Conservation (phyloP, 1,284 basidiomycete species). For the Cryptococcus amylolentus region DNA sequence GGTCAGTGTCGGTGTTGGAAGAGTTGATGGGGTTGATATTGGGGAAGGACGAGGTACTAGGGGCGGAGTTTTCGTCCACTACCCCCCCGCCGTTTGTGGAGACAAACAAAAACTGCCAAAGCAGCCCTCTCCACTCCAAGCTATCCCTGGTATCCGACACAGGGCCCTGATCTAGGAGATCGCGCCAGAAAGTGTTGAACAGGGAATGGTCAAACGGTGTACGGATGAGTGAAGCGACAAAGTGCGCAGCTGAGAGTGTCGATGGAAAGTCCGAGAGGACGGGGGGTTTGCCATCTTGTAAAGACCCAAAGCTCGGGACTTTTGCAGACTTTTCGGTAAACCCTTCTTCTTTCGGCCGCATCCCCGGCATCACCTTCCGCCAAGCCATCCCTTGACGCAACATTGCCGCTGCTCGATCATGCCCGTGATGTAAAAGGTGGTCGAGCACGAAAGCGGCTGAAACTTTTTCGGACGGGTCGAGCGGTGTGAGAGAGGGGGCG, state of each 20-base stretch:
- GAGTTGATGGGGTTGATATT: slow-evolving; percentile 1
- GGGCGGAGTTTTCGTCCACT: background rate
- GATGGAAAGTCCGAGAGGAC: slow-evolving; percentile 3
- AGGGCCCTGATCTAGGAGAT: too few relatives aligned
- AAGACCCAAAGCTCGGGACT: background rate
- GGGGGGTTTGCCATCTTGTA: background rate
- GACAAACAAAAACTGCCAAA: background rate
- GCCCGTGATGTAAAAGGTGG: slow-evolving; percentile 76
- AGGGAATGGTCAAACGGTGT: background rate
- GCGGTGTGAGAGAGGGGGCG: background rate
- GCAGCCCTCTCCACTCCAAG: background rate
- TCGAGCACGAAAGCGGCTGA: slow-evolving; percentile 69
- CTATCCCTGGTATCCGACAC: too few relatives aligned
- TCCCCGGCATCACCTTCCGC: slow-evolving; percentile 13
- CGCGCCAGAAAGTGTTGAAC: background rate
- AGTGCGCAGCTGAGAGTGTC: background rate
- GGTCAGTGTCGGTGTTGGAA: slow-evolving; percentile 1
- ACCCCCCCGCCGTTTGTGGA: background rate
- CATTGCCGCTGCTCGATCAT: slow-evolving; percentile 55
- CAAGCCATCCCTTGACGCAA: slow-evolving; percentile 13
- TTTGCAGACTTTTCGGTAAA: background rate
- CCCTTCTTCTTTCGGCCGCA: background rate
- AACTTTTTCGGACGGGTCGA: slow-evolving; percentile 34
- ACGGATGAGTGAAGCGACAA: background rate
- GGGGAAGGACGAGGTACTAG: background rate